Base-by-base conservation (phyloP, 2,329 filamentous ascomycete genomes). In the Arthroderma uncinatum region DNA sequence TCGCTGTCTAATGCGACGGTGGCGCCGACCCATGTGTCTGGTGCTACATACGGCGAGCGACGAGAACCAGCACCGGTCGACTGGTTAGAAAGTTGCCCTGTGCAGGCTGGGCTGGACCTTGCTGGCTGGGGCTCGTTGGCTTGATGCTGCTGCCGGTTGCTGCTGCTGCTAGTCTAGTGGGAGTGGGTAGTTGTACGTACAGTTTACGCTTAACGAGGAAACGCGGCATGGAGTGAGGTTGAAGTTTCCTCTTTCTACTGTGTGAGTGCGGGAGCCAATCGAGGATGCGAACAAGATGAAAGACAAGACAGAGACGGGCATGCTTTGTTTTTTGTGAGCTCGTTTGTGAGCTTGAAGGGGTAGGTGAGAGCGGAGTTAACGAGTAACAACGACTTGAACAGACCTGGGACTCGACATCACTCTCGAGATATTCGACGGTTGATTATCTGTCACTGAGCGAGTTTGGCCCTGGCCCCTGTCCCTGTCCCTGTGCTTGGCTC, bases 21-120 rank as follows among this genome's bases (percentile, higher is more conserved):
- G 42, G 42, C 42, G 42, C 21, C 25, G 25, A 48, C 42, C 42
- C 42, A 48, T 48, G 42, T 48, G 42, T 48, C 42, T 48, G 42
- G 42, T 48, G 21, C 42, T 28, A 48, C 42, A 14, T 42, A 42
- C 21, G 16, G 16, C 21, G n/a, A 42, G 4, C 5, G 8, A 12
- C 39, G 23, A 9, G 39, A 42, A 33, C 44, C 21, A 48, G 21
- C 44, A 14, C 44, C 44, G 21, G 12, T 48, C 23, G 21, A 12
- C 44, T 48, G 44, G 21, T 48, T 48, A 42, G 8, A 42, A 19
- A 42, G 16, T 42, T 42, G 39, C 39, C 39, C 39, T 42, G 39
- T 42, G 39, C 39, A 42, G 39, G 19, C 39, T 42, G 16, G 39
- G 39, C 39, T 42, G 39, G 39, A 4, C 39, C 39, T 42, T 42